Conservation (phyloP, 2,329 filamentous ascomycete species). For the Polytolypa hystricis region DNA sequence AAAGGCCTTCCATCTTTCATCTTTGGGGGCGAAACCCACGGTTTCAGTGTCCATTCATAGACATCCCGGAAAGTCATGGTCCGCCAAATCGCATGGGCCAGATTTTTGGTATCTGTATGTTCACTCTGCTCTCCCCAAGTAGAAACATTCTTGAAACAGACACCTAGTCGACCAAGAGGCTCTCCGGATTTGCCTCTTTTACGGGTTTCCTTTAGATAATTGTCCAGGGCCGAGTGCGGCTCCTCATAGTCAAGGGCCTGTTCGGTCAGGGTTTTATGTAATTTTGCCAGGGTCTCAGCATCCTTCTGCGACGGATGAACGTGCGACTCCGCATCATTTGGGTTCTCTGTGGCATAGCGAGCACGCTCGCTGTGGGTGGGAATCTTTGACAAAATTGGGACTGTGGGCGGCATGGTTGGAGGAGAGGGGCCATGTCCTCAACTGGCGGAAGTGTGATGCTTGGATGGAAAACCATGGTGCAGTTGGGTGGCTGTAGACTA, state of each 20-base stretch:
- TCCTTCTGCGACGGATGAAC: constrained; percentile 22
- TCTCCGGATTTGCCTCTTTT: constrained; percentile 53
- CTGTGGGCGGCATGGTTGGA: constrained; percentile 4
- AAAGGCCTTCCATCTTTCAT: constrained; percentile 40
- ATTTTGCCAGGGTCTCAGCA: constrained; percentile 21
- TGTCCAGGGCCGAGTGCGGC: constrained; percentile 51
- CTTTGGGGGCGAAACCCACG: constrained; percentile 32
- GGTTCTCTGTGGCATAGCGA: constrained; percentile 1
- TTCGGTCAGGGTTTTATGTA: constrained; percentile 22
- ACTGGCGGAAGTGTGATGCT: no score
- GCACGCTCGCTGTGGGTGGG: background rate
- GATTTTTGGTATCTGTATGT: constrained; percentile 52
- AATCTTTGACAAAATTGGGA: constrained; percentile 2
- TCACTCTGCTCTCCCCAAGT: constrained; percentile 57
- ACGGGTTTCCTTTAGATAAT: constrained; percentile 60
- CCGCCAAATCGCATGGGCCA: constrained; percentile 60
- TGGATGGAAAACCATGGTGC: no score
- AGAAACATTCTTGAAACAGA: constrained; percentile 60
- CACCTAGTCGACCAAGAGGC: constrained; percentile 42
- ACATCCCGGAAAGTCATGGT: constrained; percentile 64
- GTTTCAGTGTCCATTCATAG: constrained; percentile 44
- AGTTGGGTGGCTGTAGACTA: no score
- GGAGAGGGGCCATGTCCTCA: no score
- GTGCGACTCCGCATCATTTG: constrained; percentile 9
- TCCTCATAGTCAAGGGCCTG: constrained; percentile 17